Conservation (phyloP, 2,329 filamentous ascomycete genomes). For the Hypoxylon sp. region DNA sequence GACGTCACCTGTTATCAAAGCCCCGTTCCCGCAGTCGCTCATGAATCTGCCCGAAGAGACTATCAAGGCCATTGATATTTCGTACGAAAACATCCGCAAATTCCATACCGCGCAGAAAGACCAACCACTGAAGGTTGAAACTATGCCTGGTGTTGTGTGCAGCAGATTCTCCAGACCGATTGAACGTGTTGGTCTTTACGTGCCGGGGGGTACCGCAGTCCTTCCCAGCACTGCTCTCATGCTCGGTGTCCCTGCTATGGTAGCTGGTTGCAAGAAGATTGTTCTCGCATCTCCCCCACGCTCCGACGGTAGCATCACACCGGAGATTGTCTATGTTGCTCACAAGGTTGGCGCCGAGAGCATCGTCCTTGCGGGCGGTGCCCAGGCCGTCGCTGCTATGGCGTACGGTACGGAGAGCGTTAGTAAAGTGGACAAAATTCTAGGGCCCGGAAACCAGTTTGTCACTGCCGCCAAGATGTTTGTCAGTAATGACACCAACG, state of each 20-base stretch:
- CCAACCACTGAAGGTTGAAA: conserved; percentile 86
- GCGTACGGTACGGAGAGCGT: conserved; percentile 96
- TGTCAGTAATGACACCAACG: conserved; percentile 96
- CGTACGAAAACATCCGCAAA: conserved; percentile 91
- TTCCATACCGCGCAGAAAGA: conserved; percentile 95
- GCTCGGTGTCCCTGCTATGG: conserved; percentile 97
- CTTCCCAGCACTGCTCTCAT: conserved; percentile 96
- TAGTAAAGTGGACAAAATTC: conserved; percentile 97
- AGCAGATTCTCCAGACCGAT: conserved; percentile 93
- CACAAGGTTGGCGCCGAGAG: conserved; percentile 97
- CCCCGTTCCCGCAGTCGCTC: conserved; percentile 85
- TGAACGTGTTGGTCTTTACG: conserved; percentile 94
- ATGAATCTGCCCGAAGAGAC: conserved; percentile 90
- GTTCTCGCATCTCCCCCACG: conserved; percentile 93
- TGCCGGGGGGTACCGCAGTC: conserved; percentile 97
- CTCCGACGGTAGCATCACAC: conserved; percentile 88
- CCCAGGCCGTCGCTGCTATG: conserved; percentile 95
- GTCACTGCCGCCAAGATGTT: conserved; percentile 99
- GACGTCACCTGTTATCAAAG: conserved; percentile 87
- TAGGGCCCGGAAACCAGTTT: conserved; percentile 97
- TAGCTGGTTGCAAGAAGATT: conserved; percentile 95
- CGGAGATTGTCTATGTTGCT: conserved; percentile 96
- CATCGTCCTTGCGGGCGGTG: conserved; percentile 94
- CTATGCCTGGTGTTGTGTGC: conserved; percentile 96
- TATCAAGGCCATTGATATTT: conserved; percentile 90